Evolutionary conservation across 805 yeast genomes (phyloP).

Genomic region (Ogataea siamensis): DNA sequence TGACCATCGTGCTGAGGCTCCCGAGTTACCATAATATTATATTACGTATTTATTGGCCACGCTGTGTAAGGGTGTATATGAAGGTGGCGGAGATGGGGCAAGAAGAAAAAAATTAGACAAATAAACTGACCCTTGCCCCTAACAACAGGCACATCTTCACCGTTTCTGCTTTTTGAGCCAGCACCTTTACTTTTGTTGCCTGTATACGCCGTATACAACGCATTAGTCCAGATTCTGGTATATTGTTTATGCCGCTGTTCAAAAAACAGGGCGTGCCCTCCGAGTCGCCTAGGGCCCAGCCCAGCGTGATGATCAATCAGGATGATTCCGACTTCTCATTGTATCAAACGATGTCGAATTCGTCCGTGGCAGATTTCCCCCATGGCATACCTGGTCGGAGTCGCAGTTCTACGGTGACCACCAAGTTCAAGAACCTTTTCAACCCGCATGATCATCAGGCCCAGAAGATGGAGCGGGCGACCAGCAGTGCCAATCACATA

Average conservation of each 20-base stretch:
- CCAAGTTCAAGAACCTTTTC: conserved; percentile 32
- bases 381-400: conserved; percentile 20
- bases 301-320: conserved; percentile 18
- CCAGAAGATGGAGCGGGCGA: conserved; percentile 15
- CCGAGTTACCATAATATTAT: conserved; percentile 7
- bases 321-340: conserved; percentile 29
- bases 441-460: conserved; percentile 23
- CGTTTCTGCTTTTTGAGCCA: conserved; percentile 1
- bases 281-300: conserved; percentile 16
- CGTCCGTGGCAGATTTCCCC: conserved; percentile 21
- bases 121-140: neutral
- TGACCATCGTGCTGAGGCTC: conserved; percentile 20
- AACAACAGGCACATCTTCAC: conserved; percentile 1
- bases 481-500: conserved; percentile 7
- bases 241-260: conserved; percentile 20
- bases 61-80: conserved; percentile 5
- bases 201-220: conserved; percentile 12
- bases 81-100: conserved; percentile 13
- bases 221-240: conserved; percentile 3
- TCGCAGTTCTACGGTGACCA: conserved; percentile 30
- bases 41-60: conserved; percentile 3
- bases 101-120: conserved; percentile 6
- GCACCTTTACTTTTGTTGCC: conserved; percentile 1
- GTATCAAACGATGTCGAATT: conserved; percentile 23
- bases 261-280: conserved; percentile 14